Percentiles rank a stretch among this genome's conserved stretches.
Evolutionary conservation across 345 rosid genomes (phyloP).

Genomic region (Linum usitatissimum): DNA sequence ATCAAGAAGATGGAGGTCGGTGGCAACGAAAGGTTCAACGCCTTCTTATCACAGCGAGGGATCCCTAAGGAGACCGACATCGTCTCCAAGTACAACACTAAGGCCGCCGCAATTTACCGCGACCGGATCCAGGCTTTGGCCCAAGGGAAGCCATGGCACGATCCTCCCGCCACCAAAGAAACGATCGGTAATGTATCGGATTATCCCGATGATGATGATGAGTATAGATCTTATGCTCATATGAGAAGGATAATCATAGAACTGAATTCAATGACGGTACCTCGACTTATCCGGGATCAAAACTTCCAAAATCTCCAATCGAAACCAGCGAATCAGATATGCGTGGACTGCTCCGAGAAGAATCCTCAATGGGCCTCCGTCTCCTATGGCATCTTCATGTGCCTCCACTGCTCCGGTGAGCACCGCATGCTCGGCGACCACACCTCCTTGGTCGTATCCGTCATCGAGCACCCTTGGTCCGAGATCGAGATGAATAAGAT

Average conservation of each 20-base stretch:
- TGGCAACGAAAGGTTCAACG: constrained; percentile 71
- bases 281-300: constrained; percentile 66
- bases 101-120: constrained; percentile 70
- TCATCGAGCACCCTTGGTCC: constrained; percentile 97
- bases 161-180: constrained; percentile 73
- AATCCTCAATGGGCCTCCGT: constrained; percentile 99
- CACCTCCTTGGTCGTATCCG: constrained; percentile 97
- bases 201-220: no score
- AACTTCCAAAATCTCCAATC: no score
- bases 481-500: constrained; percentile 97
- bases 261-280: constrained; percentile 51
- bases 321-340: constrained; percentile 66
- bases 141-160: constrained; percentile 79
- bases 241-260: no score
- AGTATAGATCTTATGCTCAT: constrained; percentile 40
- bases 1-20: constrained; percentile 93
- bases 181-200: constrained; percentile 25
- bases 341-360: constrained; percentile 93
- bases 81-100: constrained; percentile 65
- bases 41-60: constrained; percentile 58
- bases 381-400: constrained; percentile 93
- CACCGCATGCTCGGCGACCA: constrained; percentile 97
- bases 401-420: constrained; percentile 96
- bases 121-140: constrained; percentile 82
- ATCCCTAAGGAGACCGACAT: constrained; percentile 72